Conservation (phyloP, 2,329 filamentous ascomycete species). For the Ophiostoma sp. region DNA sequence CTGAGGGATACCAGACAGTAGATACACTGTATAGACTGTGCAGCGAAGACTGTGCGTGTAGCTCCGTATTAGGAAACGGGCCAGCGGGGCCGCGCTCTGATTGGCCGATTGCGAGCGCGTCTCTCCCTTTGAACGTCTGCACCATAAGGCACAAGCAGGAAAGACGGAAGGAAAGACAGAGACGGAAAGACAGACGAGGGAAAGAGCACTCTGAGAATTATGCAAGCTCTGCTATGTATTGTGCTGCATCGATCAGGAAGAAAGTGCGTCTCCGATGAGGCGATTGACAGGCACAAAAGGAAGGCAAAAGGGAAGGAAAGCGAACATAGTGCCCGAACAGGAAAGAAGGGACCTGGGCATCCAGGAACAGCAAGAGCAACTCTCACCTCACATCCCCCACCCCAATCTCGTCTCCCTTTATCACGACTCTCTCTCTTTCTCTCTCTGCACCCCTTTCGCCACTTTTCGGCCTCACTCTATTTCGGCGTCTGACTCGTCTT, state of each 20-base stretch:
- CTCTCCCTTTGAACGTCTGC: not conserved
- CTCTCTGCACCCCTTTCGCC: not conserved
- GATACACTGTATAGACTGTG: not conserved
- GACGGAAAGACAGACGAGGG: too few relatives aligned
- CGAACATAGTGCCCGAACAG: not conserved
- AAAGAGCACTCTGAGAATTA: not conserved
- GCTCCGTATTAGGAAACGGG: not conserved
- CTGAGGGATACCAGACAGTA: not conserved
- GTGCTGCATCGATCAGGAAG: not conserved
- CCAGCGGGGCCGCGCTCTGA: not conserved
- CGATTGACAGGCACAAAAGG: constrained; percentile 4
- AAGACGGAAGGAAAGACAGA: not conserved
- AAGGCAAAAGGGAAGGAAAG: not conserved
- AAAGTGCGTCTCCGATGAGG: not conserved
- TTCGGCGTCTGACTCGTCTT: not conserved
- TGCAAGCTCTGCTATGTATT: too few relatives aligned
- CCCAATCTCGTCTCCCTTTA: constrained; percentile 1
- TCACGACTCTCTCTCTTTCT: not conserved
- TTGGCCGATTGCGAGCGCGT: not conserved
- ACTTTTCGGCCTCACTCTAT: not conserved
- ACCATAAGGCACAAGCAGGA: not conserved
- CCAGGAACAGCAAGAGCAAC: constrained; percentile 14
- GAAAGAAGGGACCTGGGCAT: not conserved
- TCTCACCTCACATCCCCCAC: not conserved
- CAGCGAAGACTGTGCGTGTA: not conserved